A percentile compares a stretch with the other conserved stretches of the same genome.
Evolutionary conservation across 2,329 filamentous ascomycete species (phyloP).

Genomic region (Claviceps sp.): DNA sequence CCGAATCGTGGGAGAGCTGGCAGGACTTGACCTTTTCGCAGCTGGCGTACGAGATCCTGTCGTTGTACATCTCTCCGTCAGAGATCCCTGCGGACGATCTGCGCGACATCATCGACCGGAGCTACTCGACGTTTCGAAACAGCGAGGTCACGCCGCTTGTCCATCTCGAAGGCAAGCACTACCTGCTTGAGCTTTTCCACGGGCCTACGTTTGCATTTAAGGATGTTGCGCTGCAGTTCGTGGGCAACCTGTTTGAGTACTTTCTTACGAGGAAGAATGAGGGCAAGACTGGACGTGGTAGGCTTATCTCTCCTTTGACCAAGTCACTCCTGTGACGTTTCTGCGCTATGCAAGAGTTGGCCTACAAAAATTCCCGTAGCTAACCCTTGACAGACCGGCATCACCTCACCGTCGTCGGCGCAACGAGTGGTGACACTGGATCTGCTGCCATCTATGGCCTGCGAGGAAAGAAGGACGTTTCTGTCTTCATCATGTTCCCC

Average conservation of each 20-base stretch:
- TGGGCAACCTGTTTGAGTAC: constrained; percentile 93
- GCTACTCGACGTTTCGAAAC: constrained; percentile 80
- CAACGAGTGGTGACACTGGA: constrained; percentile 79
- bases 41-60: constrained; percentile 73
- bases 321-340: background rate
- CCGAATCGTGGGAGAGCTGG: constrained; percentile 40
- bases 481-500: constrained; percentile 87
- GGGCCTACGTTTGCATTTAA: constrained; percentile 94
- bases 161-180: constrained; percentile 61
- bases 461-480: constrained; percentile 90
- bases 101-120: constrained; percentile 67
- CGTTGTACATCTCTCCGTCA: constrained; percentile 68
- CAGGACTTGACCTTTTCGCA: constrained; percentile 66
- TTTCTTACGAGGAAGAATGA: constrained; percentile 64
- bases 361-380: background rate
- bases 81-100: constrained; percentile 76
- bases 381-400: constrained; percentile 43
- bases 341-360: background rate
- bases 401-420: constrained; percentile 75
- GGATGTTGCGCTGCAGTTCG: constrained; percentile 86
- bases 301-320: constrained; percentile 6
- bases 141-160: constrained; percentile 67
- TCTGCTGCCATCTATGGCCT: constrained; percentile 94
- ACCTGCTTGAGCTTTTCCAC: constrained; percentile 90
- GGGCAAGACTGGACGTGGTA: constrained; percentile 47